These are phyloP conservation scores for Yamadazyma ubonensis DNA, from an alignment of 805 yeast species.

Conservation along the genomic window DNA sequence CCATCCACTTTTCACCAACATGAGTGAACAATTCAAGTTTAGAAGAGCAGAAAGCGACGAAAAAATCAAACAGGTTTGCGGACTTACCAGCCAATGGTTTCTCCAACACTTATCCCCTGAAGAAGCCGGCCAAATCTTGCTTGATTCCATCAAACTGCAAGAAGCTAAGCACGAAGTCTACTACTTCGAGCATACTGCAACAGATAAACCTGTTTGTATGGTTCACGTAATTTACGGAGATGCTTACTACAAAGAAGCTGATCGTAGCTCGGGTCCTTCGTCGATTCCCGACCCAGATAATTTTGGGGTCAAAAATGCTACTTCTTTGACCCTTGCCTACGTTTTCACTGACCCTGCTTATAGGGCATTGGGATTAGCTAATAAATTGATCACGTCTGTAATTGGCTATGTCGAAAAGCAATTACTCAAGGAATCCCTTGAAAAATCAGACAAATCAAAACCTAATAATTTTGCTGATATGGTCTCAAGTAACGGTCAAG, in stretches of 20 bases:
- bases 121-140: conserved; percentile 23
- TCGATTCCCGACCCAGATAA: conserved; percentile 30
- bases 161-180: conserved; percentile 26
- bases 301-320: conserved; percentile 34
- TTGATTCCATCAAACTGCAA: conserved; percentile 11
- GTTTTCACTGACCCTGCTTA: conserved; percentile 28
- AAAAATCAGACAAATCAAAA: conserved; percentile 21
- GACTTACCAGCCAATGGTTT: conserved; percentile 4
- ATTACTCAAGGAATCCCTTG: conserved; percentile 26
- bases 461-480: conserved; percentile 31
- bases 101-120: conserved; percentile 13
- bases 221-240: conserved; percentile 23
- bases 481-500: conserved; percentile 28
- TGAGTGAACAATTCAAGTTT: conserved; percentile 19
- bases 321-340: conserved; percentile 24
- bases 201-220: conserved; percentile 23
- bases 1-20: conserved; percentile 1
- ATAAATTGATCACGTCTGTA: conserved; percentile 23
- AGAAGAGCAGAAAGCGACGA: conserved; percentile 15
- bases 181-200: conserved; percentile 23
- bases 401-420: conserved; percentile 32
- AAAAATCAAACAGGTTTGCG: conserved; percentile 13
- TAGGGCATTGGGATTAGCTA: conserved; percentile 31
- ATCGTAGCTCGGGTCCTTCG: conserved; percentile 22
- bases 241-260: conserved; percentile 31